phyloP scores from a whole-genome alignment of 2,329 filamentous ascomycete species.

The Ophiosphaerella narmari region DNA sequence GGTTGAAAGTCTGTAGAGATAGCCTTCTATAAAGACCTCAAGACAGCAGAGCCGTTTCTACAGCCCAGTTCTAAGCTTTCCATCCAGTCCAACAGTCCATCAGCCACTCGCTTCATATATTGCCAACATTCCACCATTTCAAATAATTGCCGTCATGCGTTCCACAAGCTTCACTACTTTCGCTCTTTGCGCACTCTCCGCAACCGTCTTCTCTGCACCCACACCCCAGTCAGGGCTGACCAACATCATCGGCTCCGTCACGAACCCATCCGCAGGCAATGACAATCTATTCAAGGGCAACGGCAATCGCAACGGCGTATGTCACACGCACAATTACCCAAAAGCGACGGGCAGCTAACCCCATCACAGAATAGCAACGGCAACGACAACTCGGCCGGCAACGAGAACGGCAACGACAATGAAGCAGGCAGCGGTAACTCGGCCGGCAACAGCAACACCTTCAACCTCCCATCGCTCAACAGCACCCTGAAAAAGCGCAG shows the following conservation, averaged over 20 bases:
- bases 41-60: background rate
- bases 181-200: slow-evolving; percentile 18
- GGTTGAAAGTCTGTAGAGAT: background rate
- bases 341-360: background rate
- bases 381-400: background rate
- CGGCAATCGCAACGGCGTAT: slow-evolving; percentile 5
- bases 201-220: slow-evolving; percentile 21
- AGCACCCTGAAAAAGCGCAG: slow-evolving; percentile 1
- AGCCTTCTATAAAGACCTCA: background rate
- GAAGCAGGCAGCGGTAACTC: slow-evolving; percentile 1
- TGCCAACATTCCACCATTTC: background rate
- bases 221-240: slow-evolving; percentile 9
- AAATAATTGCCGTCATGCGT: slow-evolving; percentile 11
- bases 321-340: background rate
- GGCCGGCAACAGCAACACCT: slow-evolving; percentile 2
- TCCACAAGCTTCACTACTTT: slow-evolving; percentile 15
- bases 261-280: slow-evolving; percentile 7
- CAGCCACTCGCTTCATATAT: background rate
- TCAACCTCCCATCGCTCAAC: slow-evolving; percentile 1
- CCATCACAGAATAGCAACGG: slow-evolving; percentile 2
- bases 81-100: background rate
- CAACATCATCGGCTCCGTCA: slow-evolving; percentile 13
- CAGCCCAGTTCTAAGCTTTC: background rate
- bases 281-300: slow-evolving; percentile 6
- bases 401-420: background rate